A percentile compares a stretch with the other conserved stretches of the same genome.
phyloP scores from a whole-genome alignment of 768 basidiomycete genomes.

The Boletus vermiculosoides region DNA sequence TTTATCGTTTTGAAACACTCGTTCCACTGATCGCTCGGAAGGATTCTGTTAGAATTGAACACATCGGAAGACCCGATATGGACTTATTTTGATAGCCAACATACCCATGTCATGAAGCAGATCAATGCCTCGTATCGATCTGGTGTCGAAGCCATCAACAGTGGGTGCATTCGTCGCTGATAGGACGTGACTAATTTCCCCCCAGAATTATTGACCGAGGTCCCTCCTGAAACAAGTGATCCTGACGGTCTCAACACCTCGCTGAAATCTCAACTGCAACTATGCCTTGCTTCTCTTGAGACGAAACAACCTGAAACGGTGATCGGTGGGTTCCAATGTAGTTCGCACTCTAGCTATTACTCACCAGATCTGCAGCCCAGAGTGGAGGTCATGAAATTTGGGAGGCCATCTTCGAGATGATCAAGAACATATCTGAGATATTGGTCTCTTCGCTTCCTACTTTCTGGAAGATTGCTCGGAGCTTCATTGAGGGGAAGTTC shows the following conservation, averaged over 20 bases:
- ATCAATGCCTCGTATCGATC: constrained; percentile 64
- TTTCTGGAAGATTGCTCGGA: constrained; percentile 91
- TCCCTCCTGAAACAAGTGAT: constrained; percentile 33
- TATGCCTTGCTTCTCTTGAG: constrained; percentile 59
- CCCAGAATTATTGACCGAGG: constrained; percentile 49
- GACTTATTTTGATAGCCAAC: constrained; percentile 94
- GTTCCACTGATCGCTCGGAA: constrained; percentile 34
- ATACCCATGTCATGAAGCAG: constrained; percentile 76
- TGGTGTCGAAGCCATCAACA: constrained; percentile 48
- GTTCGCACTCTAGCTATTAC: background rate
- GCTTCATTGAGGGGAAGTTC: constrained; percentile 91
- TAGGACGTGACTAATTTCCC: constrained; percentile 2
- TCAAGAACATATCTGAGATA: constrained; percentile 85
- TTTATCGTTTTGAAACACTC: background rate
- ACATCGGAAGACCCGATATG: constrained; percentile 88
- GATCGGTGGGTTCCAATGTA: constrained; percentile 45
- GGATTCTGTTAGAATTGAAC: constrained; percentile 86
- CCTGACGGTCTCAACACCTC: constrained; percentile 41
- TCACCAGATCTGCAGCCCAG: constrained; percentile 47
- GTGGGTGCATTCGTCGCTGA: constrained; percentile 32
- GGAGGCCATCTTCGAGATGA: constrained; percentile 73
- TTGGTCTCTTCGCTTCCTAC: constrained; percentile 82
- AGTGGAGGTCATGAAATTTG: constrained; percentile 75
- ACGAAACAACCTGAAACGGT: constrained; percentile 59
- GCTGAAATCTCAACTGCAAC: constrained; percentile 57